Base-by-base conservation (phyloP, 805 yeast species). In the Suhomyces sp. region DNA sequence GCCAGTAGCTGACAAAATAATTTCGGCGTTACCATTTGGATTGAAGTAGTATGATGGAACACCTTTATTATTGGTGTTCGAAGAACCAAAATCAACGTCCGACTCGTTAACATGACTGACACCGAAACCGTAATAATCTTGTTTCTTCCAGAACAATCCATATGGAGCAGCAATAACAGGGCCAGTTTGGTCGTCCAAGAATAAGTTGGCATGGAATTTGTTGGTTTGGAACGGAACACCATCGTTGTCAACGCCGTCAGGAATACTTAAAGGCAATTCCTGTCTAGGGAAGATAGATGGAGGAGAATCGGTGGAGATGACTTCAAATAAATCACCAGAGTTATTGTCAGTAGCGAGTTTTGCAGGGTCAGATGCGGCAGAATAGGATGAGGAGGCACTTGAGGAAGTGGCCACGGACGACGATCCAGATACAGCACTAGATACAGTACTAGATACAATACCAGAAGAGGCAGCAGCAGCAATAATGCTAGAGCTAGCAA, bases 81-180 rank as follows among this genome's bases (percentile, higher is more conserved):
- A 70, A 12, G 78, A 76, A n/a, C 82, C 82, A 58, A 60, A 76
- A 2, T 69, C 73, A 51, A 81, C 68, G 46, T 76, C 75, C 39
- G 72, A 60, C 3, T 69, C 61, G 21, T 73, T 68, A 12, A 83
- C 77, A 65, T 86, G 87, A 53, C 83, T 80, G 43, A 87, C 74
- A 2, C 84, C 92, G 49, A 85, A 67, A 4, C 91, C 91, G 49
- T 73, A 76, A 60, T 73, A 77, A 48, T 61, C 65, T 35, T 60
- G 50, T 12, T 67, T 68, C 51, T 77, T 75, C 79, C 83, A 82
- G 77, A 80, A 85, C 46, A 84, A 64, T 2, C 81, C 76, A 62
- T 86, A 88, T 19, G 96, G 96, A 59, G 82, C 84, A 8, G 86
- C 76, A 71, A 79, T 87, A 4, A 79, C 79, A 47, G 83, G 78